These are phyloP conservation scores for Gentiana straminea DNA, from an alignment of 257 asterid species.

Conservation along the genomic window DNA sequence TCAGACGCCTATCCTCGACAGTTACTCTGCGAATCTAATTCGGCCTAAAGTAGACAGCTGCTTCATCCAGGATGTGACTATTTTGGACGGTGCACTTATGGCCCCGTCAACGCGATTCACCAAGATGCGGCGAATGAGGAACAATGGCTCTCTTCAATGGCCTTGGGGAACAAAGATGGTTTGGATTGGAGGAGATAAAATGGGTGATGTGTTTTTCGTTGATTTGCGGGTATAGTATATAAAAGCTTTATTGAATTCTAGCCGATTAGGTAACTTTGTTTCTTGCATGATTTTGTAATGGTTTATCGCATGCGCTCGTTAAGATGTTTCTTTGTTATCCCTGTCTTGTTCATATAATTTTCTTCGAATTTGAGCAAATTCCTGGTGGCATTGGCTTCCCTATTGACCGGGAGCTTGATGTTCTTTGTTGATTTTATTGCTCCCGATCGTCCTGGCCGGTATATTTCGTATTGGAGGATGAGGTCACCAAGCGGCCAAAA, in stretches of 20 bases:
- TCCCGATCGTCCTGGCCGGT: conserved; percentile 72
- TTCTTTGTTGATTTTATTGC: conserved; percentile 76
- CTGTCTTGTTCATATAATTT: conserved; percentile 6
- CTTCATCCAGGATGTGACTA: conserved; percentile 68
- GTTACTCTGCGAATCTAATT: no score
- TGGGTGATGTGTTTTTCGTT: conserved; percentile 35
- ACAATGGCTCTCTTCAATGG: conserved; percentile 69
- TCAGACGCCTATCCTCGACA: no score
- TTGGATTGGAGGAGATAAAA: conserved; percentile 83
- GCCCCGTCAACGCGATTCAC: conserved; percentile 72
- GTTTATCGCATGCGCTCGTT: no score
- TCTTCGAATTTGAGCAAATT: not conserved
- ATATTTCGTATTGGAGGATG: conserved; percentile 89
- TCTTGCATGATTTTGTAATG: no score
- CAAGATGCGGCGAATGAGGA: conserved; percentile 95
- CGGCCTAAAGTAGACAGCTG: no score
- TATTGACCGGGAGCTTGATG: conserved; percentile 52
- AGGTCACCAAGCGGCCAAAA: conserved; percentile 73
- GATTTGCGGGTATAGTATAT: conserved; percentile 74
- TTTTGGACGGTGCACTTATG: conserved; percentile 75
- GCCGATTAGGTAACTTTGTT: no score
- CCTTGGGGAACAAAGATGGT: conserved; percentile 69
- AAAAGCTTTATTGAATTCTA: no score
- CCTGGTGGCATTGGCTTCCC: conserved; percentile 31
- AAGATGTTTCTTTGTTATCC: no score